A percentile compares a stretch with the other conserved stretches of the same genome.
Evolutionary conservation across 257 asterid genomes (phyloP).

Genomic region (Knoxia roxburghii): DNA sequence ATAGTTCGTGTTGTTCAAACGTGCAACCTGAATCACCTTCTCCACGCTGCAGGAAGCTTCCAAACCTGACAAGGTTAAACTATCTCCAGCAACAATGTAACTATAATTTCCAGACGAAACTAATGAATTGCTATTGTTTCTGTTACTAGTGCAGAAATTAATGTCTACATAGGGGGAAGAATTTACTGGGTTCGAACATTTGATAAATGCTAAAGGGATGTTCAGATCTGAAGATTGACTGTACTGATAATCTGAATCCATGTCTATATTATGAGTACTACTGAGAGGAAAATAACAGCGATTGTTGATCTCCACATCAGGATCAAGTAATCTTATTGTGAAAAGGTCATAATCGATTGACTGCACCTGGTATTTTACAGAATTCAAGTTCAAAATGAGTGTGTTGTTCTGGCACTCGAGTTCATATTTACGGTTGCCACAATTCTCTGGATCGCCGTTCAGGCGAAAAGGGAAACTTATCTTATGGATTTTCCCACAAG

Average conservation of each 20-base stretch:
- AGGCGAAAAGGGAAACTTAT: conserved; percentile 33
- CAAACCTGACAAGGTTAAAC: conserved; percentile 26
- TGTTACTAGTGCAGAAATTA: conserved; percentile 29
- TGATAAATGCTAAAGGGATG: conserved; percentile 21
- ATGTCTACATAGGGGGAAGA: conserved; percentile 32
- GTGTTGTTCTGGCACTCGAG: conserved; percentile 28
- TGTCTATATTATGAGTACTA: background rate
- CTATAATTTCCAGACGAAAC: conserved; percentile 16
- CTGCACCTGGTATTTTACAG: conserved; percentile 19
- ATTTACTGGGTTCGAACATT: conserved; percentile 26
- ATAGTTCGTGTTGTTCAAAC: conserved; percentile 1
- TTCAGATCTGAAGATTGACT: background rate
- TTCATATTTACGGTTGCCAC: conserved; percentile 19
- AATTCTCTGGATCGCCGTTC: conserved; percentile 12
- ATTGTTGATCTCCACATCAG: conserved; percentile 9
- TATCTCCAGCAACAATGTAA: conserved; percentile 27
- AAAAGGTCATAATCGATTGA: conserved; percentile 24
- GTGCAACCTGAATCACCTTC: conserved; percentile 12
- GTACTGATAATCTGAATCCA: background rate
- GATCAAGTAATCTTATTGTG: conserved; percentile 28
- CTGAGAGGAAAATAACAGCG: conserved; percentile 17
- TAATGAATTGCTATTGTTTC: conserved; percentile 13
- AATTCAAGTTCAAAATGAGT: conserved; percentile 12
- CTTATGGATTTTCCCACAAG: conserved; percentile 30
- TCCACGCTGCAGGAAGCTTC: conserved; percentile 40